These are phyloP conservation scores for Mrakia hoshinonis DNA, from an alignment of 768 basidiomycete species.

Conservation along the genomic window DNA sequence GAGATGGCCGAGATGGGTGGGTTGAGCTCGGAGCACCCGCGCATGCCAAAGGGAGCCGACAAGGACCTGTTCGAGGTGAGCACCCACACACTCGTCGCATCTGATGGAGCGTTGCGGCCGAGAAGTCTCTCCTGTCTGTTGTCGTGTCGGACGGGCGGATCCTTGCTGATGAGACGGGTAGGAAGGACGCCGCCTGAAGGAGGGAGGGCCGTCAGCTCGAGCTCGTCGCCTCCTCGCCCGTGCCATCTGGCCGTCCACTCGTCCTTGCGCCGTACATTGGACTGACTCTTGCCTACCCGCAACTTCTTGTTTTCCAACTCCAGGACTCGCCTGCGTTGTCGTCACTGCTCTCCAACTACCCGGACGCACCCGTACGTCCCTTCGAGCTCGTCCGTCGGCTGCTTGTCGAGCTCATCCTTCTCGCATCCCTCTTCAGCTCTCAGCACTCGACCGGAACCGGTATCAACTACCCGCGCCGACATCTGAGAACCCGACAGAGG, in stretches of 20 bases:
- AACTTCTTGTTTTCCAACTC: background rate
- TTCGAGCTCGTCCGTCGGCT: background rate
- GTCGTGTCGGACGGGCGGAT: too few relatives aligned
- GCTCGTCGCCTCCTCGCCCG: background rate
- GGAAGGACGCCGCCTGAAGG: too few relatives aligned
- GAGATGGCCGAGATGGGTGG: slow-evolving; percentile 18
- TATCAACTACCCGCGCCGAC: slow-evolving; percentile 66
- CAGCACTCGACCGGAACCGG: slow-evolving; percentile 58
- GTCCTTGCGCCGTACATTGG: too few relatives aligned
- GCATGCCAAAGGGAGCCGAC: slow-evolving; percentile 12
- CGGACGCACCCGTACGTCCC: slow-evolving; percentile 18
- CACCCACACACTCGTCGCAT: too few relatives aligned
- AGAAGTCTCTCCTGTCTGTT: background rate
- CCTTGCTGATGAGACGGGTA: too few relatives aligned
- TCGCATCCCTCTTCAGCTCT: background rate
- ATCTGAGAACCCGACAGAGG: slow-evolving; percentile 52
- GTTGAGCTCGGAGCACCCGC: slow-evolving; percentile 8
- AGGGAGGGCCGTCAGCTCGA: too few relatives aligned
- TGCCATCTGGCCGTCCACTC: background rate
- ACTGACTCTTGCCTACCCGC: too few relatives aligned
- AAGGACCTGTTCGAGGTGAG: slow-evolving; percentile 24
- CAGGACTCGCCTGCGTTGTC: slow-evolving; percentile 19
- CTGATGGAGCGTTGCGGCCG: too few relatives aligned
- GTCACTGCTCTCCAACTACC: slow-evolving; percentile 24
- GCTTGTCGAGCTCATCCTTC: background rate